Evolutionary conservation across 1,284 basidiomycete species (phyloP).

Genomic region (Ustilago nuda): DNA sequence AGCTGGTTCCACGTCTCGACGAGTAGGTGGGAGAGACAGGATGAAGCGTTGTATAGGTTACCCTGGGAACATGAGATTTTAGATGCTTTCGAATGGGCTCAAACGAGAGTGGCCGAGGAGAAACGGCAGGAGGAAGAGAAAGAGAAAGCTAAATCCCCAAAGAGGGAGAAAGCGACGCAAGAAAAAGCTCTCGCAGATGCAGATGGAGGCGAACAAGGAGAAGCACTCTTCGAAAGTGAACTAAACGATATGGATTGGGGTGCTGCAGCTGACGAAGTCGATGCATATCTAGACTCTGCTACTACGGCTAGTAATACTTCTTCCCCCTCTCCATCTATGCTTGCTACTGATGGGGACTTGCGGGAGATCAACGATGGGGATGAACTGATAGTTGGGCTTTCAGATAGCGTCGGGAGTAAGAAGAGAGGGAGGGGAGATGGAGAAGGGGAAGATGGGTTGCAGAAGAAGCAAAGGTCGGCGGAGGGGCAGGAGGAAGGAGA

Average conservation of each 20-base stretch:
- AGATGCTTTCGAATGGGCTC: conserved; percentile 19
- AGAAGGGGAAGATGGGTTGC: conserved; percentile 30
- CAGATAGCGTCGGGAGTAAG: conserved; percentile 3
- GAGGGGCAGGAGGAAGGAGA: conserved; percentile 43
- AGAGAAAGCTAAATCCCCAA: not conserved
- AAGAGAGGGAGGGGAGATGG: conserved; percentile 13
- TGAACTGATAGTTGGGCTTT: not conserved
- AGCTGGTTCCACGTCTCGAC: conserved; percentile 89
- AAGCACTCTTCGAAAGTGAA: conserved; percentile 39
- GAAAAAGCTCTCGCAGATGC: not conserved
- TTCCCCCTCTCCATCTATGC: conserved; percentile 30
- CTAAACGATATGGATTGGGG: conserved; percentile 74
- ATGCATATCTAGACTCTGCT: conserved; percentile 76
- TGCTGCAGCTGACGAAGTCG: conserved; percentile 85
- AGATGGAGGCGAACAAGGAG: conserved; percentile 14
- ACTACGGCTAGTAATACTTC: conserved; percentile 46
- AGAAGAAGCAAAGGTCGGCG: conserved; percentile 21
- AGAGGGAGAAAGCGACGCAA: not conserved
- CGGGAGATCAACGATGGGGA: conserved; percentile 20
- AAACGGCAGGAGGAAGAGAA: not conserved
- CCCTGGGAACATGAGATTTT: conserved; percentile 12
- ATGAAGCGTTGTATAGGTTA: conserved; percentile 77
- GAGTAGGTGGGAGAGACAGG: conserved; percentile 80
- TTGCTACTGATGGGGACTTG: conserved; percentile 40
- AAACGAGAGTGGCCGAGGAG: not conserved